Percentiles rank a stretch among this genome's conserved stretches.
phyloP scores from a whole-genome alignment of 495 filamentous ascomycete genomes.

The Penicillium nucicola region DNA sequence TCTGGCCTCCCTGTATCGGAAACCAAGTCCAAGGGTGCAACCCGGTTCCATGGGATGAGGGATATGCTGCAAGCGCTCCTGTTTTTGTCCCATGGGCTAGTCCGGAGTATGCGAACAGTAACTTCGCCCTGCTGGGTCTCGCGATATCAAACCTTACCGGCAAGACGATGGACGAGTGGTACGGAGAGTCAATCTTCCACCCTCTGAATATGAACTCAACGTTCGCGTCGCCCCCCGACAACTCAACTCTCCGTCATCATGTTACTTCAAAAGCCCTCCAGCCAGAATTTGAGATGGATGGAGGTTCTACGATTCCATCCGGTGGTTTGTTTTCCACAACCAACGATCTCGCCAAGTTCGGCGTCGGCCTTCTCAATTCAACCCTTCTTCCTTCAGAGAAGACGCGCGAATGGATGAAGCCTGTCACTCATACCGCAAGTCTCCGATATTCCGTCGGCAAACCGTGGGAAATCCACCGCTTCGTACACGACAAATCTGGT shows the following conservation, averaged over 20 bases:
- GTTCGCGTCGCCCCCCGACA: slow-evolving; percentile 34
- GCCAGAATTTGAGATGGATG: slow-evolving; percentile 32
- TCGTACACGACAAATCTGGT: slow-evolving; percentile 20
- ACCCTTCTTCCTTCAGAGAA: slow-evolving; percentile 36
- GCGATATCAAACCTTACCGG: slow-evolving; percentile 53
- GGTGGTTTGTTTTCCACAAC: slow-evolving; percentile 34
- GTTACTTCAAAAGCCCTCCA: slow-evolving; percentile 21
- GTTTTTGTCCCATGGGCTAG: slow-evolving; percentile 45
- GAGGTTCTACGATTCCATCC: slow-evolving; percentile 22
- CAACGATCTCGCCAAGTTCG: slow-evolving; percentile 29
- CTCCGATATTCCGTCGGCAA: slow-evolving; percentile 43
- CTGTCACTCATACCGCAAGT: slow-evolving; percentile 45
- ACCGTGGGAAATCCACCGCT: slow-evolving; percentile 44
- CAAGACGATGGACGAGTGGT: slow-evolving; percentile 38
- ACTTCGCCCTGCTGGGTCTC: slow-evolving; percentile 50
- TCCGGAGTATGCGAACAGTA: slow-evolving; percentile 57
- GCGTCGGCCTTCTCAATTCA: slow-evolving; percentile 46
- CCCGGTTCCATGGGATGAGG: background rate
- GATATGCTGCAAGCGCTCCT: slow-evolving; percentile 26
- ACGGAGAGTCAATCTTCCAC: slow-evolving; percentile 41
- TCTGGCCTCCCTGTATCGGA: slow-evolving; percentile 17
- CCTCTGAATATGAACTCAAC: slow-evolving; percentile 42
- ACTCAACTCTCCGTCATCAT: slow-evolving; percentile 4
- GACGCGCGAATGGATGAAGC: slow-evolving; percentile 46
- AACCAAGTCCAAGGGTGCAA: slow-evolving; percentile 16